A percentile compares a stretch with the other conserved stretches of the same genome.
phyloP scores from a whole-genome alignment of 2,329 filamentous ascomycete species.

The Samsoniella hepiali region DNA sequence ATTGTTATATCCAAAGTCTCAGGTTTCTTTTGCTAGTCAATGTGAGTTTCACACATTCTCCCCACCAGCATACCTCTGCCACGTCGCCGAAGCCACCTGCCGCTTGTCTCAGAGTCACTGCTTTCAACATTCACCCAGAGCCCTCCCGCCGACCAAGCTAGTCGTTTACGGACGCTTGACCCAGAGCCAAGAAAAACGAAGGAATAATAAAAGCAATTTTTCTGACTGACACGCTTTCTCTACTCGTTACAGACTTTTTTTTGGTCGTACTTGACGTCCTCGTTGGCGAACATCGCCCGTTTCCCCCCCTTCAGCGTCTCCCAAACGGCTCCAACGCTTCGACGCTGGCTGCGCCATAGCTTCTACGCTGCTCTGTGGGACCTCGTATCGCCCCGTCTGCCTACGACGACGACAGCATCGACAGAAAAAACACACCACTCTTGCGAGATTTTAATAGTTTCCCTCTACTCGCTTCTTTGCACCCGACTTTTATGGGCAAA shows the following conservation, averaged over 20 bases:
- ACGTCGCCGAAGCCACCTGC: conserved; percentile 8
- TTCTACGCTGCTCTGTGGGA: conserved; percentile 14
- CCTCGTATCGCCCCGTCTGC: conserved; percentile 18
- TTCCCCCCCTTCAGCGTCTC: background rate
- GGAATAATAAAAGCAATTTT: background rate
- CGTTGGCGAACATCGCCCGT: background rate
- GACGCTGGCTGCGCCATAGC: conserved; percentile 11
- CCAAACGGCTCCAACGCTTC: conserved; percentile 15
- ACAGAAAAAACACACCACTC: background rate
- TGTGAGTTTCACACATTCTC: conserved; percentile 14
- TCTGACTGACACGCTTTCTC: background rate
- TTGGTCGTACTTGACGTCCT: background rate
- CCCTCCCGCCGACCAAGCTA: background rate
- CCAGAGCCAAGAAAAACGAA: background rate
- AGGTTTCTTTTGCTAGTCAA: conserved; percentile 12
- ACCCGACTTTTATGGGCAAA: conserved; percentile 1
- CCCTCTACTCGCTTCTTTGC: background rate
- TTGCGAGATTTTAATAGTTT: background rate
- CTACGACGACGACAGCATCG: background rate
- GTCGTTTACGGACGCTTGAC: background rate
- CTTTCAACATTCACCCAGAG: background rate
- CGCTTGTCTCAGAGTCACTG: conserved; percentile 14
- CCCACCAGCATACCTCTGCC: conserved; percentile 15
- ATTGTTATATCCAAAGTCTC: conserved; percentile 7
- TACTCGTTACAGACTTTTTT: background rate